phyloP scores from a whole-genome alignment of 202 grass and related monocot genomes.

The Panicum virgatum region DNA sequence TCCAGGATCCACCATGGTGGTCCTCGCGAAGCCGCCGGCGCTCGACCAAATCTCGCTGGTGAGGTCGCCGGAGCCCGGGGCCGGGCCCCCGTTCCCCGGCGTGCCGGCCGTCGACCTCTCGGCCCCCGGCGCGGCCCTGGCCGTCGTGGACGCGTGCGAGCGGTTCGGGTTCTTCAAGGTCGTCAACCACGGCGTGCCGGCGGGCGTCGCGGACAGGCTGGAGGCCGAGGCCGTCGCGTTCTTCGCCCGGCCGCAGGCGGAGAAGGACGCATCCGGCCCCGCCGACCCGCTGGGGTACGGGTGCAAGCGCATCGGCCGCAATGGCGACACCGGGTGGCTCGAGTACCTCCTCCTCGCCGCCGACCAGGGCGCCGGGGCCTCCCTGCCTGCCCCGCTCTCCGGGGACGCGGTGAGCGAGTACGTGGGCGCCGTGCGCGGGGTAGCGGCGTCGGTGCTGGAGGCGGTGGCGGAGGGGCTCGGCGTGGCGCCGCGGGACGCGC shows the following conservation, averaged over 20 bases:
- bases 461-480: constrained; percentile 75
- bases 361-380: background rate
- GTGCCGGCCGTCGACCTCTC: constrained; percentile 68
- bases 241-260: constrained; percentile 62
- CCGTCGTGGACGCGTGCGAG: constrained; percentile 62
- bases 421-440: constrained; percentile 40
- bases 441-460: constrained; percentile 61
- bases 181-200: constrained; percentile 57
- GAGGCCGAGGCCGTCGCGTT: constrained; percentile 64
- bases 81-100: background rate
- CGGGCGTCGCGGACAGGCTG: constrained; percentile 41
- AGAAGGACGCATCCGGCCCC: constrained; percentile 62
- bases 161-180: constrained; percentile 79
- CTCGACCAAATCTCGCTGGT: constrained; percentile 66
- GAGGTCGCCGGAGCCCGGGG: constrained; percentile 25
- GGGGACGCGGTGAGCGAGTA: constrained; percentile 59
- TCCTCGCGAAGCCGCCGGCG: constrained; percentile 58
- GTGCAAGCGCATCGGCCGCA: constrained; percentile 61
- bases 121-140: constrained; percentile 17
- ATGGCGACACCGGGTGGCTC: constrained; percentile 83
- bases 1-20: too few species aligned
- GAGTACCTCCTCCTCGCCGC: constrained; percentile 91
- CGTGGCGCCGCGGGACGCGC: constrained; percentile 45
- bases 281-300: constrained; percentile 82
- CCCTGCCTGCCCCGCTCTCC: constrained; percentile 35